Base-by-base conservation (phyloP, 306 rosid species). In the Sophora flavescens region DNA sequence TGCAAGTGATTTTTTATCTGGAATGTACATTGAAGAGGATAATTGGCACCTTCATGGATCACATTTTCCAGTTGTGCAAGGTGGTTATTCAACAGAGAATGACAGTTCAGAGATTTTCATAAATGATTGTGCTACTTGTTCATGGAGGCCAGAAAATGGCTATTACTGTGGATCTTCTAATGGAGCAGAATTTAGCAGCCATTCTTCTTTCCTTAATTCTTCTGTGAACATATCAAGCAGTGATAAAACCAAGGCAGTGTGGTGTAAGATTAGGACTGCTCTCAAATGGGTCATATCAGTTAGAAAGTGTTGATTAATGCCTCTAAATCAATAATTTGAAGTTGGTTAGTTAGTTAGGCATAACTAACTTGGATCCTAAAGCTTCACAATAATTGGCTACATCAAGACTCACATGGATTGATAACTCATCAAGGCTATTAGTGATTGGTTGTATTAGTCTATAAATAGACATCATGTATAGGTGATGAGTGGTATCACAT, bases 221-320 rank as follows among this genome's bases (percentile, higher is more conserved):
- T 8, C 1, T 41, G 38, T 14, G 22, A 63, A 65, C 45, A 79
- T 75, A 39, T 47, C 84, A 22, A 69, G 56, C 70, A 81, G 10
- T 18, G 82, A 64, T 68, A 88, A 87, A 63, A 70, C 83, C 12
- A 91, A 78, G 83, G 92, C 83, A 36, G 71, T 74, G 56, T 83
- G 90, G 90, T 80, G 74, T 38, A 88, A 77, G 83, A 68, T 88
- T 63, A 69, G 48, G 10, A 81, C 70, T 28, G 80, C 70, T 63
- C 44, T 89, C 70, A 89, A 77, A 77, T 84, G 84, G 84, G 75
- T 78, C 60, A 56, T 88, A 64, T 75, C 79, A 4, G 76, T 80
- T 3, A 72, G 70, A 77, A n/a, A n/a, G n/a, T n/a, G n/a, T n/a
- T n/a, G n/a, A n/a, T n/a, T n/a, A n/a, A n/a, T n/a, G n/a, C n/a